These are phyloP conservation scores for Ganoderma sp. DNA, from an alignment of 1,284 basidiomycete genomes.

Conservation along the genomic window DNA sequence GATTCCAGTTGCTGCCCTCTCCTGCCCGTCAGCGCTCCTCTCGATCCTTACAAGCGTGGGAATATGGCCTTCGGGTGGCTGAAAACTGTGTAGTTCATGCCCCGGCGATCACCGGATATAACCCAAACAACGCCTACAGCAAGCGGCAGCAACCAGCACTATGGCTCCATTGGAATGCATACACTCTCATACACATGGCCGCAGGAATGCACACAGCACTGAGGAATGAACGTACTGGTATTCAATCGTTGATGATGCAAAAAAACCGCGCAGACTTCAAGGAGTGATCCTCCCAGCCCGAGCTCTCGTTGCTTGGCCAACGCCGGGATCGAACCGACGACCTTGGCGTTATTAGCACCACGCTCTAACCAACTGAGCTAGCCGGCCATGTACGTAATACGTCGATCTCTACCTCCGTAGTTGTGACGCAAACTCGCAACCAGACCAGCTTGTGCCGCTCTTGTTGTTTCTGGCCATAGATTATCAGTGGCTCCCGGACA, in stretches of 20 bases:
- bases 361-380: conserved; percentile 27
- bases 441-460: no score
- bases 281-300: no score
- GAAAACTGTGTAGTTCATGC: conserved; percentile 48
- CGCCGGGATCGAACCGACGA: conserved; percentile 29
- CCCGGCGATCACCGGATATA: not conserved
- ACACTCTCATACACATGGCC: no score
- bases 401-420: no score
- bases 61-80: conserved; percentile 43
- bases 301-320: conserved; percentile 20
- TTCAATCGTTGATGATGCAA: not conserved
- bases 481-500: no score
- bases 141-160: no score
- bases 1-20: conserved; percentile 34
- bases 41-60: conserved; percentile 23
- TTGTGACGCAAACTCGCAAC: no score
- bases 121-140: not conserved
- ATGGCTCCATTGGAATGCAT: no score
- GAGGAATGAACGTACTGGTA: no score
- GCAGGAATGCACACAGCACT: no score
- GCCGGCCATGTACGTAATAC: conserved; percentile 4
- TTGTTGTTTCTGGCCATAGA: no score
- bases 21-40: conserved; percentile 26
- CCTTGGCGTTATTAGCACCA: not conserved
- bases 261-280: not conserved